Evolutionary conservation across 2,329 filamentous ascomycete genomes (phyloP), one percentile per base, ranked within the genome.

Genomic region (Sclerotinia minor): DNA sequence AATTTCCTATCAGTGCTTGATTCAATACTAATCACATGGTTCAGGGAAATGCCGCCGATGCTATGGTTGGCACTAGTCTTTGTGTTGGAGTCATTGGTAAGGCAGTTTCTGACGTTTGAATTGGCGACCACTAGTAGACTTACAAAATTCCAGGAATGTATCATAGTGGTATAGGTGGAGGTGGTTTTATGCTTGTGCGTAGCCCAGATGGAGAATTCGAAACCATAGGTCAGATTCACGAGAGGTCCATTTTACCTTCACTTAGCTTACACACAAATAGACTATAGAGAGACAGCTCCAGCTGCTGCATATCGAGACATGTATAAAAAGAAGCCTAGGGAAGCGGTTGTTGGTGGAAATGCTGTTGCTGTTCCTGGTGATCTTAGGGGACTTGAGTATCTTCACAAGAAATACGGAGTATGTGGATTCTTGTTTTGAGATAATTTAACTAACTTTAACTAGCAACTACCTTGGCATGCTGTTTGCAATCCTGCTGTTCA

Each of bases 251-350:
- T 49, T 49, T n/a, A 29, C 21, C 50, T 61, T 29, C 24, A 59
- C 45, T 2, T 35, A 8, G 29, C 47, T 60, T 71, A 50, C 4
- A 24, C 15, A 11, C 15, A 19, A 29, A 19, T 32, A 76, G 94
- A 98, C 79, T 98, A 96, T 76, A 85, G 94, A 58, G 94, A 98
- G 78, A 87, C 90, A 0, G 94, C 94, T 0, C 94, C 94, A 0
- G 90, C 89, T 0, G 91, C 92, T 0, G 91, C 93, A 0, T 88
- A 84, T 71, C 83, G 93, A 78, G 87, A 96, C 74, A 98, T 98
- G 94, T 98, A 90, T 78, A 83, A 86, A 68, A 87, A 87, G 66
- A 89, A 95, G 71, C 81, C 84, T 0, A 78, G 83, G 1, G 87
- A 84, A 1, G 93, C 91, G 66, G 81, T 94, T 1, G 82, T 81